A percentile compares a stretch with the other conserved stretches of the same genome.
phyloP scores from a whole-genome alignment of 306 rosid genomes.

The Malus asiatica region DNA sequence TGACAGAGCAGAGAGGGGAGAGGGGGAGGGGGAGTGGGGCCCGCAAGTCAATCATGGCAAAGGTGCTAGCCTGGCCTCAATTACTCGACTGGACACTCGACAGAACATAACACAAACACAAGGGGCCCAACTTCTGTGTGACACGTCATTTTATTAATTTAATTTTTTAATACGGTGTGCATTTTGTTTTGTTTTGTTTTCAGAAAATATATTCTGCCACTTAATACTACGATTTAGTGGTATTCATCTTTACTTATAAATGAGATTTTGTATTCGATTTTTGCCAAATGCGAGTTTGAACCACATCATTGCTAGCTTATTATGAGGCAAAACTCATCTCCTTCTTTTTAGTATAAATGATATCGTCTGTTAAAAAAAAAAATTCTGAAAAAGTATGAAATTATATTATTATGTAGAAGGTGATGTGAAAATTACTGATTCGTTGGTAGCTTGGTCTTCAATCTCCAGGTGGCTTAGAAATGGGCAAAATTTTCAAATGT shows the following conservation, averaged over 20 bases:
- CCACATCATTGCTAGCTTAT: no score
- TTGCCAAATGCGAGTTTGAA: fast-evolving
- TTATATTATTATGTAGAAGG: no score
- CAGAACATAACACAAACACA: constrained; percentile 25
- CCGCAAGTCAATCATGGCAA: constrained; percentile 44
- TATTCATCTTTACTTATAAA: no score
- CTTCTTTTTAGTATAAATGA: fast-evolving
- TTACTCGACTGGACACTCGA: constrained; percentile 56
- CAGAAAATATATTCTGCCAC: fast-evolving
- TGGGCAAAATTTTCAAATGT: neutral
- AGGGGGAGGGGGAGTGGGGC: constrained; percentile 26
- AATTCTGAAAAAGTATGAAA: no score
- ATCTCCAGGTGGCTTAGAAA: neutral
- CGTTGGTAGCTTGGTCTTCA: neutral
- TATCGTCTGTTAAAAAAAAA: no score
- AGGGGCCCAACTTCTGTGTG: neutral
- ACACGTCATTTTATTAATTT: neutral
- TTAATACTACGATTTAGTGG: fast-evolving
- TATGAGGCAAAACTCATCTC: fast-evolving
- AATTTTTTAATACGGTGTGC: no score
- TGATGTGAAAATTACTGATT: no score
- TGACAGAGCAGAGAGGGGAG: constrained; percentile 39
- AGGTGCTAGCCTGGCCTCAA: constrained; percentile 81
- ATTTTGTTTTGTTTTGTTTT: neutral
- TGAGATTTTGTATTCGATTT: no score